Conservation (phyloP, 108 stramenopile species). For the Aurantiochytrium sp. region DNA sequence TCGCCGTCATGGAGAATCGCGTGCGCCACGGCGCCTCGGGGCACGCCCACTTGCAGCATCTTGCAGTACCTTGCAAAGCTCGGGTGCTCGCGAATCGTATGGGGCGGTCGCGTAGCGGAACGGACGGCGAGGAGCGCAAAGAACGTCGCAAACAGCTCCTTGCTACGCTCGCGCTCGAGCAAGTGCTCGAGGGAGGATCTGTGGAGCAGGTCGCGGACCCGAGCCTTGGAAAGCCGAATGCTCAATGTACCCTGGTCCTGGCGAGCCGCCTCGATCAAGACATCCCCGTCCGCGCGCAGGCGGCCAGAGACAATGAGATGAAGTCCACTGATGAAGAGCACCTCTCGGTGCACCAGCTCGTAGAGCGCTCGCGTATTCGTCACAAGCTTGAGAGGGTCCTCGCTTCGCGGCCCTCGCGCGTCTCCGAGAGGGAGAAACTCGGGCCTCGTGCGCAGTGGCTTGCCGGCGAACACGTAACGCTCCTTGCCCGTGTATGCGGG, state of each 20-base stretch:
- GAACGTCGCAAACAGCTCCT: constrained; percentile 1
- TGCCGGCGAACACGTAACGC: not conserved
- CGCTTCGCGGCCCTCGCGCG: not conserved
- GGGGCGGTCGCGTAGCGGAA: not conserved
- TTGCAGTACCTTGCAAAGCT: not conserved
- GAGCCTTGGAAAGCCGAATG: not conserved
- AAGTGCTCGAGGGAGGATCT: not conserved
- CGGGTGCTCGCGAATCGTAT: not conserved
- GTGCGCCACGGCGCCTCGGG: not conserved
- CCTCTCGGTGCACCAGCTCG: not conserved
- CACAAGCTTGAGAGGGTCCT: not conserved
- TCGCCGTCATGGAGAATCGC: not conserved
- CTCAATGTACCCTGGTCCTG: not conserved
- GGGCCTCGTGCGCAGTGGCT: not conserved
- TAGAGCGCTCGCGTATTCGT: not conserved
- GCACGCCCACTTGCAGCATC: constrained; percentile 17
- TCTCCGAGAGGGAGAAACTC: not conserved
- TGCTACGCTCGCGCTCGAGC: not conserved
- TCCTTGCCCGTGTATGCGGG: not conserved
- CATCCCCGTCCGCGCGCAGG: not conserved
- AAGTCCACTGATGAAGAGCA: not conserved
- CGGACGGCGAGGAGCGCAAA: not conserved
- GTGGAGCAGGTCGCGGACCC: not conserved
- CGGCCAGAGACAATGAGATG: not conserved
- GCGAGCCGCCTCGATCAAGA: not conserved